Evolutionary conservation across 2,329 filamentous ascomycete species (phyloP).

Genomic region (Pezicula radicicola): DNA sequence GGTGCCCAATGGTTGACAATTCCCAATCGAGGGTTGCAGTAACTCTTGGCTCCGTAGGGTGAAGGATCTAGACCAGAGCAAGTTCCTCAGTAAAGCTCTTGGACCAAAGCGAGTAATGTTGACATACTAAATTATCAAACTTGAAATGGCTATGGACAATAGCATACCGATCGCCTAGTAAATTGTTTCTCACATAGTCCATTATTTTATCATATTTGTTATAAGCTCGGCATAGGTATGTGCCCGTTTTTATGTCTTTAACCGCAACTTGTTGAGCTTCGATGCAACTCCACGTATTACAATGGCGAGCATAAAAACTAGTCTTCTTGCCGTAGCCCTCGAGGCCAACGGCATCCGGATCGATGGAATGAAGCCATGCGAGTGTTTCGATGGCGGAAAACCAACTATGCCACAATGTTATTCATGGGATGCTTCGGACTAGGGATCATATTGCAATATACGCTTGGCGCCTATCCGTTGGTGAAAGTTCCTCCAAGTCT

Average conservation of each 20-base stretch:
- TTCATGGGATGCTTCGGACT: conserved; percentile 1
- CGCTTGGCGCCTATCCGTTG: background rate
- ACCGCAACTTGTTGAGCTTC: conserved; percentile 67
- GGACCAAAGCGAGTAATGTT: conserved; percentile 37
- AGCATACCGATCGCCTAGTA: conserved; percentile 71
- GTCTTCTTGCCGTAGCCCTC: conserved; percentile 65
- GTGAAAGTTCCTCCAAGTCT: background rate
- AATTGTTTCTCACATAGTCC: conserved; percentile 69
- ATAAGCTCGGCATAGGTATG: conserved; percentile 68
- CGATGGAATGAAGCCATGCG: conserved; percentile 75
- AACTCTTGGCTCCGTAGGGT: conserved; percentile 78
- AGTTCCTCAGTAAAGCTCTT: background rate
- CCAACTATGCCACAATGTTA: conserved; percentile 46
- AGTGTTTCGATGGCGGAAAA: conserved; percentile 75
- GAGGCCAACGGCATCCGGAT: conserved; percentile 62
- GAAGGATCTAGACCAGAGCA: conserved; percentile 62
- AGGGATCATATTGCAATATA: background rate
- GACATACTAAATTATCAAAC: conserved; percentile 70
- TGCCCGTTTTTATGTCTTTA: conserved; percentile 67
- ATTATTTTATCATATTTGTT: conserved; percentile 78
- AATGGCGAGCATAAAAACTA: conserved; percentile 81
- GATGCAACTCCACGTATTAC: conserved; percentile 75
- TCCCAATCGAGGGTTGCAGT: conserved; percentile 87
- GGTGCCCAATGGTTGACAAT: conserved; percentile 68
- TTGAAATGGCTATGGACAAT: conserved; percentile 94